Evolutionary conservation across 2,329 filamentous ascomycete species (phyloP).

Genomic region (Immersiporthe knoxdaviesiana): DNA sequence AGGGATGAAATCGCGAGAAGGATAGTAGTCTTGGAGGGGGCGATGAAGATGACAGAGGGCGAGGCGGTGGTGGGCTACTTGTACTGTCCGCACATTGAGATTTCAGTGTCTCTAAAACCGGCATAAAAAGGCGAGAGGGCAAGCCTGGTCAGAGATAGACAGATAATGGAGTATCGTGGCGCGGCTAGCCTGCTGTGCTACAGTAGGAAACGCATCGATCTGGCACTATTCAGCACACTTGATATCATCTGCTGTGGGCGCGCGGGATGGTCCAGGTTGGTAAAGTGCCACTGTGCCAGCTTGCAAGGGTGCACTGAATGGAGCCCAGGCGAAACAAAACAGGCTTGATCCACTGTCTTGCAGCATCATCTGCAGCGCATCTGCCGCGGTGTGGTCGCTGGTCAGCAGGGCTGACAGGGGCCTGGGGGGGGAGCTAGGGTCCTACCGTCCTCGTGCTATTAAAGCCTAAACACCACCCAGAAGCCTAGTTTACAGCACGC

Average conservation of each 20-base stretch:
- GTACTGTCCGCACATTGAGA: slow-evolving; percentile 25
- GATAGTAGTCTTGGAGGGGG: not conserved
- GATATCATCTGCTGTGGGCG: slow-evolving; percentile 4
- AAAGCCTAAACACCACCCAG: slow-evolving; percentile 3
- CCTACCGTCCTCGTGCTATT: not conserved
- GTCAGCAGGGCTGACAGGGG: not conserved
- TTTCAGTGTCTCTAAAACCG: not conserved
- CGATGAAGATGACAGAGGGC: slow-evolving; percentile 6
- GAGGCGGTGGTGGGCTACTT: slow-evolving; percentile 29
- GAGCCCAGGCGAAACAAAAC: not conserved
- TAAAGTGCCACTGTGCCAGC: not conserved
- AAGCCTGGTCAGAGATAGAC: not conserved
- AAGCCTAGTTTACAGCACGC: slow-evolving; percentile 13
- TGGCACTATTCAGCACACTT: not conserved
- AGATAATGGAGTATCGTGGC: not conserved
- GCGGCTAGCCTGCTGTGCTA: not conserved
- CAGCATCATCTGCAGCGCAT: not conserved
- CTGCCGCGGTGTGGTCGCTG: not conserved
- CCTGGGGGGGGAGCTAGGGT: not conserved
- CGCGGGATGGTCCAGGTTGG: not conserved
- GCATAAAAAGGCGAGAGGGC: not conserved
- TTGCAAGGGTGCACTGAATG: not conserved
- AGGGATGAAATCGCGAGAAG: slow-evolving; percentile 21
- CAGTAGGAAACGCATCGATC: not conserved
- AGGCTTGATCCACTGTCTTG: not conserved